Evolutionary conservation across 306 rosid genomes (phyloP), one percentile per base, ranked within the genome.

Genomic region (Cucumis melo): DNA sequence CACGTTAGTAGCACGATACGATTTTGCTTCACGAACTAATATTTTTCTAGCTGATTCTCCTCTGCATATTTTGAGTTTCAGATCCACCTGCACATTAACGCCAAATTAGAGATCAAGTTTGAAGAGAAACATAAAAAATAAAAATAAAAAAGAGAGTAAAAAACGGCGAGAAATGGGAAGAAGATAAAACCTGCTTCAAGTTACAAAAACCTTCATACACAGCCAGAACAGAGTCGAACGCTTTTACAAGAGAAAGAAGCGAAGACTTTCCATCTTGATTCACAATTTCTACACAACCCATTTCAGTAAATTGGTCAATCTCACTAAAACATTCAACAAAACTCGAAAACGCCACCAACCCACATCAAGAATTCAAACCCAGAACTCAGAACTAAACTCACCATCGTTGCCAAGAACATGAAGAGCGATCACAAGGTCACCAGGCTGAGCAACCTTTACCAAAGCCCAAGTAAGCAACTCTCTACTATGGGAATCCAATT

Each of bases 171-270:
- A 20, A 44, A 68, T 60, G 11, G 13, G 46, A 53, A 73, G 41
- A 41, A 34, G 59, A 88, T 73, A 41, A 34, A 78, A 93, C 99
- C 99, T 95, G 99, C 48, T 89, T 95, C 84, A 95, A 85, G 84
- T 89, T 90, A 81, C 99, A 95, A 91, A 92, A 95, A 63, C 99
- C 98, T 87, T 95, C 97, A 61, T 92, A 95, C 58, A 90, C 97
- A 57, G 90, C 88, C 73, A 95, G 90, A 78, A 92, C 99, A 89
- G 99, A 85, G 85, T 95, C 97, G 79, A 95, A 95, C 17, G 99
- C 89, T 73, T 89, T 92, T 66, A 92, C 93, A 78, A 92, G 91
- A 59, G 98, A 90, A 76, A 95, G 92, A 80, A 92, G 85, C 57
- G 98, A 86, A 19, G 97, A 86, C 81, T 92, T 95, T 29, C 93